Evolutionary conservation across 2,329 filamentous ascomycete species (phyloP).

Genomic region (Claviceps fusiformis): DNA sequence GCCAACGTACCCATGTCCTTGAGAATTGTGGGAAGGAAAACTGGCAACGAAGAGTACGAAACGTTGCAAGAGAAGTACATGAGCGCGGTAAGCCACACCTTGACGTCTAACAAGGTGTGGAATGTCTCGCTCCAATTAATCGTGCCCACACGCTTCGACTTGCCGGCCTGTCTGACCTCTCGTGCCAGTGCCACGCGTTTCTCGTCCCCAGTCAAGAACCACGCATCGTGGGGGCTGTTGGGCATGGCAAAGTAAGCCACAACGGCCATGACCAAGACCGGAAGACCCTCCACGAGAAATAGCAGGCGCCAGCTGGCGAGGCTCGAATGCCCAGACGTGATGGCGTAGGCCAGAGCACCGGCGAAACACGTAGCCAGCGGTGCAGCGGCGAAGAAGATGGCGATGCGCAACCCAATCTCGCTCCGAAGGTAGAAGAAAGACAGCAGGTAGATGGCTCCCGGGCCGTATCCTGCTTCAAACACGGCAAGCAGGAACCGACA

Average conservation of each 20-base stretch:
- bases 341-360: constrained; percentile 50
- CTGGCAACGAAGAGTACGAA: constrained; percentile 18
- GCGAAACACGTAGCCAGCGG: constrained; percentile 56
- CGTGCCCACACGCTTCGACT: not conserved
- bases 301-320: constrained; percentile 52
- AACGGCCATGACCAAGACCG: constrained; percentile 18
- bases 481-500: constrained; percentile 27
- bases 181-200: constrained; percentile 6
- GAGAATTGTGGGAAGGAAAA: constrained; percentile 11
- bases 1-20: constrained; percentile 7
- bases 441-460: constrained; percentile 20
- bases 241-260: constrained; percentile 18
- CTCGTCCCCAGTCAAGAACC: constrained; percentile 10
- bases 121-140: constrained; percentile 16
- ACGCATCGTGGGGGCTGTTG: constrained; percentile 4
- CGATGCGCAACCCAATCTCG: constrained; percentile 19
- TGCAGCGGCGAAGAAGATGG: constrained; percentile 38
- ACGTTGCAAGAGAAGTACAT: constrained; percentile 13
- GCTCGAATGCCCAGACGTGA: constrained; percentile 41
- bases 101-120: constrained; percentile 19
- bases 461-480: constrained; percentile 18
- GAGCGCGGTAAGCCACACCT: constrained; percentile 17
- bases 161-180: constrained; percentile 4
- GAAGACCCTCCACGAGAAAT: constrained; percentile 38
- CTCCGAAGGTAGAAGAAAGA: constrained; percentile 23